Conservation (phyloP, 768 basidiomycete genomes). For the Hygrocybe coccinea region DNA sequence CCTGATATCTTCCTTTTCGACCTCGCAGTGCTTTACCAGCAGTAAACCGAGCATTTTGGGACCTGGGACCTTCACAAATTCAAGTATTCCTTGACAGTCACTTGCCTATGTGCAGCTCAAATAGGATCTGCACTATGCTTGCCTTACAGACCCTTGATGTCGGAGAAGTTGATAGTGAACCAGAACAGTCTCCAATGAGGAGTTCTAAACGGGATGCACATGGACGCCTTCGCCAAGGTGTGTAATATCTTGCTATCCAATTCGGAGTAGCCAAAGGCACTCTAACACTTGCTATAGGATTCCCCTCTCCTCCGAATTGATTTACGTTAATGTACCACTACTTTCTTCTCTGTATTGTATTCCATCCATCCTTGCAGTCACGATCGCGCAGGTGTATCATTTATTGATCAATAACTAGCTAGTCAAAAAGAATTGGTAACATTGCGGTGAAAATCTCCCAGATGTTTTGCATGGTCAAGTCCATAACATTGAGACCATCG, state of each 20-base stretch:
- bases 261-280: too few relatives aligned
- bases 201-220: too few relatives aligned
- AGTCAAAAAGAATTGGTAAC: slow-evolving; percentile 5
- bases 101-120: background rate
- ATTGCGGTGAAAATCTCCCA: slow-evolving; percentile 19
- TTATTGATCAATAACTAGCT: slow-evolving; percentile 1
- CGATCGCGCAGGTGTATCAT: background rate
- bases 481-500: slow-evolving; percentile 7
- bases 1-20: background rate
- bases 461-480: slow-evolving; percentile 15
- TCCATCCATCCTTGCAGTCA: too few relatives aligned
- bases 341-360: too few relatives aligned
- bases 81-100: background rate
- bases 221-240: too few relatives aligned
- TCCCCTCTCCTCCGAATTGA: background rate
- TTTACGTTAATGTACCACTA: background rate
- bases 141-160: too few relatives aligned
- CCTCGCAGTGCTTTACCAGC: background rate
- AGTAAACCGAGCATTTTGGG: background rate
- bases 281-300: too few relatives aligned
- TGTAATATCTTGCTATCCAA: too few relatives aligned
- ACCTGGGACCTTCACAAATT: background rate
- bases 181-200: too few relatives aligned
- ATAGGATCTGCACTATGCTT: background rate
- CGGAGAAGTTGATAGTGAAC: too few relatives aligned